A percentile compares a stretch with the other conserved stretches of the same genome.
These are phyloP conservation scores for Russula sp. DNA, from an alignment of 768 basidiomycete genomes.

Conservation along the genomic window DNA sequence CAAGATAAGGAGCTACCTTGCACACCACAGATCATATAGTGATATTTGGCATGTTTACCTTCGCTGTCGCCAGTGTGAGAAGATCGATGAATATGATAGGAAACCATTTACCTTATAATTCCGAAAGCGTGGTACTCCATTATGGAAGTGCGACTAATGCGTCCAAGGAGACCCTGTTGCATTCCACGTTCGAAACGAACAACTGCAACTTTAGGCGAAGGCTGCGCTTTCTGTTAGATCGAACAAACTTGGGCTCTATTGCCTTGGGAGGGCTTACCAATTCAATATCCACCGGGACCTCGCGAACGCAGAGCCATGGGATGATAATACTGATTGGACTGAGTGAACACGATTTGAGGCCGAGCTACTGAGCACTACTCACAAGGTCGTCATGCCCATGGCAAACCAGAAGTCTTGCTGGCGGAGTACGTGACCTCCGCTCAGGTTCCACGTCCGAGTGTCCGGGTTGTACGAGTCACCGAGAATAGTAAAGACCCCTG, in stretches of 20 bases:
- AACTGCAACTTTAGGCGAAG: slow-evolving; percentile 39
- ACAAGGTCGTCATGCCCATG: slow-evolving; percentile 39
- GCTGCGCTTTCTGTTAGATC: slow-evolving; percentile 27
- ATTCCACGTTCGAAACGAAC: slow-evolving; percentile 40
- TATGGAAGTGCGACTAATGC: slow-evolving; percentile 36
- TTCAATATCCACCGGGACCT: slow-evolving; percentile 39
- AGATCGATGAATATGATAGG: neutral
- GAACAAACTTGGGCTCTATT: neutral
- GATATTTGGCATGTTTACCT: slow-evolving; percentile 37
- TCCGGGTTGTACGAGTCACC: slow-evolving; percentile 35
- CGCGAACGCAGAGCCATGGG: slow-evolving; percentile 38
- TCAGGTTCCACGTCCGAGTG: slow-evolving; percentile 33
- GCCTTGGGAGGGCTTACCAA: slow-evolving; percentile 29
- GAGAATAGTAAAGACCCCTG: slow-evolving; percentile 40
- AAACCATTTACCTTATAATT: slow-evolving; percentile 32
- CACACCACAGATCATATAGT: slow-evolving; percentile 43
- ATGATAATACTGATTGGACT: slow-evolving; percentile 30
- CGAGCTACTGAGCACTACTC: slow-evolving; percentile 16
- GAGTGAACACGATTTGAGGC: neutral
- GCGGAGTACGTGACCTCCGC: slow-evolving; percentile 31
- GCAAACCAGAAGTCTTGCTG: slow-evolving; percentile 42
- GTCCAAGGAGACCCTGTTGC: slow-evolving; percentile 41
- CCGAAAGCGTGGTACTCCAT: slow-evolving; percentile 46
- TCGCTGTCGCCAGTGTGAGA: slow-evolving; percentile 29
- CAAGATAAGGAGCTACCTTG: slow-evolving; percentile 27